Base-by-base conservation (phyloP, 257 asterid genomes). In the Gentiana dahurica region DNA sequence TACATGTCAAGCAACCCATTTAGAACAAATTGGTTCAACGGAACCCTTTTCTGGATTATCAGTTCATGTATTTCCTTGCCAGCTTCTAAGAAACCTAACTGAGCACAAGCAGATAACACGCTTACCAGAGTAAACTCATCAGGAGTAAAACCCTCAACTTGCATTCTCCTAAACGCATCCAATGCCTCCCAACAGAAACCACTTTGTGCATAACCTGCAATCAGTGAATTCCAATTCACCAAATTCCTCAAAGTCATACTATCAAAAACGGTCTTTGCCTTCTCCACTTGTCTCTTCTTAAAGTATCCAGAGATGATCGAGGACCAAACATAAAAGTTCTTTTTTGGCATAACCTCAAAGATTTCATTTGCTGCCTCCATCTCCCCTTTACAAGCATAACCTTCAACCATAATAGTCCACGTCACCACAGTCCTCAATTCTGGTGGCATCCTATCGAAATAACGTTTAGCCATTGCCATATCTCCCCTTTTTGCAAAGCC, bases 1-100 rank as follows among this genome's bases (percentile, higher is more conserved):
- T 86, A 86, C 97, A 89, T 86, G 73, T 89, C 97, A 12, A 86
- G 81, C 58, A 86, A 74, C 1, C 80, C 95, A 43, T 89, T 89
- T 7, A 83, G 67, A 71, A 86, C 79, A 56, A 71, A 83, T 5
- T 74, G 70, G 49, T 86, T 89, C 70, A 68, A 44, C 41, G 73
- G 77, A 60, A 86, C 64, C 38, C 72, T 63, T 39, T 72, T 65
- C 34, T 43, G 58, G 36, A 77, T 58, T 61, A 82, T 72, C 74
- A 61, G 68, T 65, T 78, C 85, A 38, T 89, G 97, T 51, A 89
- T 58, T 49, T 75, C 77, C 61, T 67, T 78, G 37, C 92, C 95
- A 36, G 71, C 49, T 56, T 78, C 86, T 56, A 89, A 49, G 71
- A 68, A 73, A 45, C 92, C 89, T 9, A 80, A 73, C 69, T 83